Evolutionary conservation across 2,329 filamentous ascomycete genomes (phyloP), one percentile per base, ranked within the genome.

Genomic region (Colletotrichum incanum): DNA sequence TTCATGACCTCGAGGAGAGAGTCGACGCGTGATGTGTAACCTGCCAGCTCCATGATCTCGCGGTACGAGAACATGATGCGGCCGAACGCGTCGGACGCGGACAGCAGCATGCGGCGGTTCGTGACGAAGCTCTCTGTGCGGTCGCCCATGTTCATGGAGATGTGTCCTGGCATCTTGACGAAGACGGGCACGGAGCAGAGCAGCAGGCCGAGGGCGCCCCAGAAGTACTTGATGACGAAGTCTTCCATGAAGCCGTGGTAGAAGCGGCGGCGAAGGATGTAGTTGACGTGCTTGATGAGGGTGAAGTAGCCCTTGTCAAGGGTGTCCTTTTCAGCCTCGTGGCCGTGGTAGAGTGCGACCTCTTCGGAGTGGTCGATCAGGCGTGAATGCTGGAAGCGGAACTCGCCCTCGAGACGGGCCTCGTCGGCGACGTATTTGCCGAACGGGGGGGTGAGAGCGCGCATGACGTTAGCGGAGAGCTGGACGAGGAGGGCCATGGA

Each of bases 181-280:
- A 99, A 99, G 2, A 98, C 96, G 0, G 96, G 96, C 0, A 98
- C 92, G 81, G 94, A 97, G 86, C 96, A 99, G 12, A 99, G 91
- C 74, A 98, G 83, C 75, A 99, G 88, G 1, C 96, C 96, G 54
- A 99, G 83, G 2, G 96, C 96, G 50, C 96, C 96, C 96, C 96
- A 99, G 83, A 98, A 96, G 81, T 99, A 99, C 83, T 99, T 99
- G 83, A 99, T 98, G 70, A 98, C 94, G 82, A 98, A 99, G 82
- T 99, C 96, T 81, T 99, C 96, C 96, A 98, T 98, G 78, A 99
- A 93, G n/a, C 95, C 96, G 81, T 99, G 96, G 82, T 98, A 98
- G 81, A 99, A 93, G 60, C 96, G 91, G 74, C 94, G 89, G 49
- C 95, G 90, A 73, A 99, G 84, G 75, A 98, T 98, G 79, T 97